Evolutionary conservation across 1,284 basidiomycete genomes (phyloP).

Genomic region (Ustilago tritici): DNA sequence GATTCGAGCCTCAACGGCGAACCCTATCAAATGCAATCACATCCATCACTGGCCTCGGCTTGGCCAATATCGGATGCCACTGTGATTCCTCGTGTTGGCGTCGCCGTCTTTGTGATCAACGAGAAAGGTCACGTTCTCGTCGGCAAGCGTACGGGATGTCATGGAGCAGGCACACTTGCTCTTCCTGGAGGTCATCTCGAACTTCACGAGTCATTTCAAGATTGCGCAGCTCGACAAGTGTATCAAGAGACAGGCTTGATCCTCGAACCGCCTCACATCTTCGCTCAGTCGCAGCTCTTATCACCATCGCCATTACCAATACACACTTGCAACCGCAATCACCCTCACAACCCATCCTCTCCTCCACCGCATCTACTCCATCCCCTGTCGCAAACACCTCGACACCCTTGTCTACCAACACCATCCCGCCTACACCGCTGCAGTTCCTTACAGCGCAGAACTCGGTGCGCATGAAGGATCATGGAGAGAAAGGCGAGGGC

Average conservation of each 20-base stretch:
- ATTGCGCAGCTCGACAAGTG: constrained; percentile 58
- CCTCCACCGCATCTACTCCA: constrained; percentile 18
- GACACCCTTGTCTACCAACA: not conserved
- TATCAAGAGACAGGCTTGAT: constrained; percentile 53
- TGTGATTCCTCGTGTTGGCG: constrained; percentile 59
- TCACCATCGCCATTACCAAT: constrained; percentile 8
- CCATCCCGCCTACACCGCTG: constrained; percentile 24
- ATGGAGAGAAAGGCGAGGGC: constrained; percentile 26
- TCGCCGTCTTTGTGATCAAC: constrained; percentile 65
- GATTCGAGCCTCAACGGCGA: not conserved
- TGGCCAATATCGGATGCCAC: constrained; percentile 46
- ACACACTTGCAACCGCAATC: constrained; percentile 19
- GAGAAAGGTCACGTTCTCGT: constrained; percentile 53
- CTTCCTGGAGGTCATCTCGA: constrained; percentile 69
- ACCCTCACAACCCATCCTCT: constrained; percentile 18
- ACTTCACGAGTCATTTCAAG: constrained; percentile 61
- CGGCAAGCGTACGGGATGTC: constrained; percentile 64
- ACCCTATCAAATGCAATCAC: not conserved
- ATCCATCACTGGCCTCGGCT: not conserved
- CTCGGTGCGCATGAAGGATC: constrained; percentile 47
- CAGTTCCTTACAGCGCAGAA: constrained; percentile 55
- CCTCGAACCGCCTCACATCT: constrained; percentile 27
- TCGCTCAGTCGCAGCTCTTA: constrained; percentile 12
- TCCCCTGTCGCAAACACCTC: constrained; percentile 7
- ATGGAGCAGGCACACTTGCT: constrained; percentile 62